Percentiles rank a stretch among this genome's conserved stretches.
These are phyloP conservation scores for Marasmius tenuissimus DNA, from an alignment of 1,284 basidiomycete species.

Conservation along the genomic window DNA sequence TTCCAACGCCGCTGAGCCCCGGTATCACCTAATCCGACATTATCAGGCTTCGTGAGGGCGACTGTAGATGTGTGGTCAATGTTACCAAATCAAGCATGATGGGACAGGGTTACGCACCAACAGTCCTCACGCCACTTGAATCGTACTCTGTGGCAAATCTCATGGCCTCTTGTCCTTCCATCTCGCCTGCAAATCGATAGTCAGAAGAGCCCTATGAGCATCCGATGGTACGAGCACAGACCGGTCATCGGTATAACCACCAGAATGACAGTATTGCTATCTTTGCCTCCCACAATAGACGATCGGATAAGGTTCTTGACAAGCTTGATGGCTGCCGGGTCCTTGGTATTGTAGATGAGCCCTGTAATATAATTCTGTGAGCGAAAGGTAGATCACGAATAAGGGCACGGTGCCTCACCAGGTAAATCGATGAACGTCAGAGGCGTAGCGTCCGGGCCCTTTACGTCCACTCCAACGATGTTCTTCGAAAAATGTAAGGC, in stretches of 20 bases:
- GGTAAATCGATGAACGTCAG: conserved; percentile 57
- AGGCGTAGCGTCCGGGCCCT: conserved; percentile 43
- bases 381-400: conserved; percentile 1
- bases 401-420: conserved; percentile 28
- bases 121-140: conserved; percentile 40
- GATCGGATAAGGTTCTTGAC: conserved; percentile 45
- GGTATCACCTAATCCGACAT: conserved; percentile 36
- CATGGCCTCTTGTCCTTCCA: conserved; percentile 48
- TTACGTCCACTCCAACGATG: conserved; percentile 40
- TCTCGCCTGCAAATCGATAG: conserved; percentile 37
- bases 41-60: conserved; percentile 52
- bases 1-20: conserved; percentile 33
- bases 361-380: conserved; percentile 30
- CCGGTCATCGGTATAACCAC: conserved; percentile 64
- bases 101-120: conserved; percentile 31
- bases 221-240: conserved; percentile 18
- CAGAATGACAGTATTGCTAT: conserved; percentile 52
- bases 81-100: neutral
- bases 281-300: conserved; percentile 35
- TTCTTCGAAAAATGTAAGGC: conserved; percentile 56
- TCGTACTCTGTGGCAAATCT: conserved; percentile 40
- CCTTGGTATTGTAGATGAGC: conserved; percentile 52
- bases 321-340: conserved; percentile 36
- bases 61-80: conserved; percentile 22
- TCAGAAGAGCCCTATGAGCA: neutral